phyloP scores from a whole-genome alignment of 148 eudicot genomes.

The Euryodendron excelsum region DNA sequence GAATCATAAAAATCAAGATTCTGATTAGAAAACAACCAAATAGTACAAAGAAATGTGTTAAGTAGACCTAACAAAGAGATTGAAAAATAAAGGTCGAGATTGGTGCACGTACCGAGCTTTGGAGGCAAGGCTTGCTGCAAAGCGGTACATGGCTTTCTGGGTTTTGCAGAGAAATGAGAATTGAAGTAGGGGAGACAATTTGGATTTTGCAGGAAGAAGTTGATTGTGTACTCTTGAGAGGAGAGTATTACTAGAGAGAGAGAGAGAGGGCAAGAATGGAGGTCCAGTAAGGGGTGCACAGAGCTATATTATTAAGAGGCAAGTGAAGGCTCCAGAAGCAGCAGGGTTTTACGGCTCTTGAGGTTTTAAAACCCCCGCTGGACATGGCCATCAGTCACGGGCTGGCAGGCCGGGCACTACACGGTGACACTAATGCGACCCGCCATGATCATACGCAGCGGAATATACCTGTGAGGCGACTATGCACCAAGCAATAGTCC shows the following conservation, averaged over 20 bases:
- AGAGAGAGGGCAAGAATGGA: background rate
- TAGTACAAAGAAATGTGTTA: background rate
- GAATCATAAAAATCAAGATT: background rate
- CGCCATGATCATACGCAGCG: too few relatives aligned
- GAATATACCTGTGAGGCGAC: too few relatives aligned
- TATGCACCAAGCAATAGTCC: too few relatives aligned
- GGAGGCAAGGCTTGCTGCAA: conserved; percentile 67
- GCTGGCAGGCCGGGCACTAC: too few relatives aligned
- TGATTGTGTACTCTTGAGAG: too few relatives aligned
- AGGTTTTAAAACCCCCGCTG: conserved; percentile 7
- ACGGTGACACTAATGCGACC: too few relatives aligned
- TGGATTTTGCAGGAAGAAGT: background rate
- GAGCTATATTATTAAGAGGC: background rate
- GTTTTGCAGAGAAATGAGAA: background rate
- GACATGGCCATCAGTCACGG: too few relatives aligned
- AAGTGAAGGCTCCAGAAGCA: conserved; percentile 52
- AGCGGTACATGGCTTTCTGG: conserved; percentile 54
- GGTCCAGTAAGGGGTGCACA: background rate
- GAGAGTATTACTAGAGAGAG: conserved; percentile 3
- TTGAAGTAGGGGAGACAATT: background rate
- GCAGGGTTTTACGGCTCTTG: conserved; percentile 43
- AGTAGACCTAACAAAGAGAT: background rate
- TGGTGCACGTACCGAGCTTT: conserved; percentile 45
- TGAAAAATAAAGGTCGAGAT: background rate
- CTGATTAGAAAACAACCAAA: background rate